Percentiles rank a stretch among this genome's conserved stretches.
Evolutionary conservation across 345 rosid species (phyloP).

Genomic region (Camelina hispida): DNA sequence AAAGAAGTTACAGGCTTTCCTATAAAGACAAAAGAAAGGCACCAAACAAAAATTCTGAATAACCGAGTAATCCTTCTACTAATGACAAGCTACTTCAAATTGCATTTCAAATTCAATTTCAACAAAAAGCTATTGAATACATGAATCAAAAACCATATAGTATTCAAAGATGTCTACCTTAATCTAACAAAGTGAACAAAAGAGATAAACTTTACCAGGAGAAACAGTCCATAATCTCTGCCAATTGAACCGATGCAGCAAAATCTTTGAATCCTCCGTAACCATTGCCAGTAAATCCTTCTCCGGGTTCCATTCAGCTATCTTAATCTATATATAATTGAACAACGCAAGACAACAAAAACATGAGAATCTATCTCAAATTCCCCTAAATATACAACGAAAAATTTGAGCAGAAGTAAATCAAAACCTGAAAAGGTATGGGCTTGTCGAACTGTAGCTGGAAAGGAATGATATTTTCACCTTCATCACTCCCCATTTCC

Average conservation of each 20-base stretch:
- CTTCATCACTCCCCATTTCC: constrained; percentile 76
- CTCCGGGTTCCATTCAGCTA: constrained; percentile 85
- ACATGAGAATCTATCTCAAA: not conserved
- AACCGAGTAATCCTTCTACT: constrained; percentile 4
- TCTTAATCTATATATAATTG: constrained; percentile 51
- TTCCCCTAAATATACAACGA: not conserved
- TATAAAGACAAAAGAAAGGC: constrained; percentile 37
- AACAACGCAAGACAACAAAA: too few species aligned
- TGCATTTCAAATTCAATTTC: constrained; percentile 9
- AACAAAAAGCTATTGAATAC: not conserved
- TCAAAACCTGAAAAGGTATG: constrained; percentile 73
- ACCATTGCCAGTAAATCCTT: constrained; percentile 92
- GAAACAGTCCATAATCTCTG: constrained; percentile 87
- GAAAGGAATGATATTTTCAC: constrained; percentile 60
- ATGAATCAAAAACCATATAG: not conserved
- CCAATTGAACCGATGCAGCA: constrained; percentile 89
- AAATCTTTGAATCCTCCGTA: constrained; percentile 70
- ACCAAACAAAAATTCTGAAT: not conserved
- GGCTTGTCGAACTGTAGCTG: constrained; percentile 91
- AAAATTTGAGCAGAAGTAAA: constrained; percentile 1
- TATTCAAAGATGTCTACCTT: not conserved
- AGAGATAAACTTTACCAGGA: constrained; percentile 51
- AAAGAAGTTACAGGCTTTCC: constrained; percentile 69
- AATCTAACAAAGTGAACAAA: not conserved
- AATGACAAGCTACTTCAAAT: constrained; percentile 6